These are phyloP conservation scores for Nitzschia sp. DNA, from an alignment of 108 stramenopile genomes.

Conservation along the genomic window DNA sequence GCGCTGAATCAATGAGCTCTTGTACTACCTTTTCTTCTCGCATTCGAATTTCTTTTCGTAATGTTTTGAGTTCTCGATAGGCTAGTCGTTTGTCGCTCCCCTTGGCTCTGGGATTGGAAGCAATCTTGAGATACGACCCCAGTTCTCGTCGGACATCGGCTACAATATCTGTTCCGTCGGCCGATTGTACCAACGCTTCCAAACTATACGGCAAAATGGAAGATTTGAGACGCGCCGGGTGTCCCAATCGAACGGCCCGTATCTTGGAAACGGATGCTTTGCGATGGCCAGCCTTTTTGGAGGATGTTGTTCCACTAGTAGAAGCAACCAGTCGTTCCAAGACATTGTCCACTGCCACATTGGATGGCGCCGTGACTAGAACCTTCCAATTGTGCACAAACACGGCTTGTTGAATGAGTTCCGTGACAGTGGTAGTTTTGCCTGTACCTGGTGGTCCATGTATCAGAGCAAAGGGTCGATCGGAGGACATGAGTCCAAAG, in stretches of 20 bases:
- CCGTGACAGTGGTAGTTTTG: slow-evolving; percentile 87
- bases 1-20: slow-evolving; percentile 69
- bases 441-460: slow-evolving; percentile 91
- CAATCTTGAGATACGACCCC: slow-evolving; percentile 51
- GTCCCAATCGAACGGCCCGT: slow-evolving; percentile 89
- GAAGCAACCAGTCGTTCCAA: slow-evolving; percentile 79
- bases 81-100: slow-evolving; percentile 59
- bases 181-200: slow-evolving; percentile 85
- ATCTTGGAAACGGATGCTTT: slow-evolving; percentile 17
- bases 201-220: slow-evolving; percentile 85
- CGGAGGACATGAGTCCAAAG: slow-evolving; percentile 59
- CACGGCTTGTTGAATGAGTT: slow-evolving; percentile 89
- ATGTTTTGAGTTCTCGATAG: slow-evolving; percentile 69
- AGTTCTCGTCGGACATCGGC: slow-evolving; percentile 88
- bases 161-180: slow-evolving; percentile 96
- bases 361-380: slow-evolving; percentile 96
- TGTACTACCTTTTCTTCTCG: slow-evolving; percentile 91
- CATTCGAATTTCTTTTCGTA: slow-evolving; percentile 84
- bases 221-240: slow-evolving; percentile 91
- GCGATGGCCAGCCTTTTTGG: not conserved
- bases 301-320: not conserved
- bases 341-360: slow-evolving; percentile 98
- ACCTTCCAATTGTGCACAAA: slow-evolving; percentile 67
- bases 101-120: slow-evolving; percentile 50
- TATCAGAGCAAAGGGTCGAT: slow-evolving; percentile 64